These are phyloP conservation scores for Diaporthe destruens DNA, from an alignment of 2,329 filamentous ascomycete species.

Conservation along the genomic window DNA sequence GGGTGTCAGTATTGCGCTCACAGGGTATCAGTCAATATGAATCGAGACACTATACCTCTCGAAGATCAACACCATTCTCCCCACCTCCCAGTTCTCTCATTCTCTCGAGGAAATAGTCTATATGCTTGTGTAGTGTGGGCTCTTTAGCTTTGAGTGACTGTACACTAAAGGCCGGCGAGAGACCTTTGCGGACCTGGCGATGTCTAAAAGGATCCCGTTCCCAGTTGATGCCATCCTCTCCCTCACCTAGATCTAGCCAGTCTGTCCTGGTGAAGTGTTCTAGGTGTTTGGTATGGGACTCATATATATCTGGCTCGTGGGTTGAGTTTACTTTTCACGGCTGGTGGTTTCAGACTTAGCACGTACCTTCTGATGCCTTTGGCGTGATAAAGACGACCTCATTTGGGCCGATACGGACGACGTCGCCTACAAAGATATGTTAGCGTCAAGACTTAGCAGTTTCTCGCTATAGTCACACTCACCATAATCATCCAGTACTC, in stretches of 20 bases:
- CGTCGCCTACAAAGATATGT: not conserved
- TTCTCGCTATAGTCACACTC: not conserved
- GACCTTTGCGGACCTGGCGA: not conserved
- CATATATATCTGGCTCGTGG: not conserved
- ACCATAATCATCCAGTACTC: conserved; percentile 12
- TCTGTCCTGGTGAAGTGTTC: conserved; percentile 30
- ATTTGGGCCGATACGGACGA: conserved; percentile 27
- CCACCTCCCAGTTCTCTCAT: not conserved
- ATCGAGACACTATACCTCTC: too few species aligned
- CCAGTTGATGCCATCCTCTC: conserved; percentile 2
- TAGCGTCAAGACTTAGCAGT: not conserved
- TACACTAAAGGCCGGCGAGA: conserved; percentile 1
- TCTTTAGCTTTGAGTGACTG: conserved; percentile 8
- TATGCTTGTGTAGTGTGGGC: conserved; percentile 11
- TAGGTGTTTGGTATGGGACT: not conserved
- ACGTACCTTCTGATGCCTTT: conserved; percentile 13
- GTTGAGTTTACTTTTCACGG: not conserved
- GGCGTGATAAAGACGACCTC: conserved; percentile 28
- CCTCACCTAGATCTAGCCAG: conserved; percentile 8
- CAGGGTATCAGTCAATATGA: too few species aligned
- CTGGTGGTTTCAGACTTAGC: not conserved
- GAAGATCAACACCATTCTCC: not conserved
- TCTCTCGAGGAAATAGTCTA: conserved; percentile 7
- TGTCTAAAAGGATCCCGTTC: conserved; percentile 18
- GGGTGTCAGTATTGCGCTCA: too few species aligned